Evolutionary conservation across 768 basidiomycete genomes (phyloP), one percentile per base, ranked within the genome.

Genomic region (Boletus pseudopeckii): DNA sequence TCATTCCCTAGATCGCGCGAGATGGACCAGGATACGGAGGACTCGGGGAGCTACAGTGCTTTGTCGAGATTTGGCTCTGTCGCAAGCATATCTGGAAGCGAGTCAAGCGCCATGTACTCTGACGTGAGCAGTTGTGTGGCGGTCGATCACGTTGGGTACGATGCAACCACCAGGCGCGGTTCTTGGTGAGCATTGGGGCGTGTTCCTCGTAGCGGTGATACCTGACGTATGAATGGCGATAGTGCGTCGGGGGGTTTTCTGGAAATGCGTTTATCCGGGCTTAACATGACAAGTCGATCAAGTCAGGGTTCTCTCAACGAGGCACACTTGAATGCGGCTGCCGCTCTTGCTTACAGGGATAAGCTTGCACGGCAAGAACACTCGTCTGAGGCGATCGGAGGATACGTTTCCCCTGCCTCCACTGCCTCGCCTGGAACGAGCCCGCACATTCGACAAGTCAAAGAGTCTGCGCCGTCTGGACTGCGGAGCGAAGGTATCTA

Each of bases 51-150:
- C 13, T 83, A 78, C 55, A 76, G 74, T 38, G 72, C 33, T 4
- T 33, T 76, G 8, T 76, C 83, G 32, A 72, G 84, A 56, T 86
- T 85, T 61, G 78, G 82, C 4, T 86, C 84, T 3, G 78, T 85
- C 53, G 78, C 78, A 5, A 84, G 83, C 9, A 68, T 83, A 37
- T 77, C 79, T 8, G 82, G 82, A 24, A 84, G 83, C 63, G 82
- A 85, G 11, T 73, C 83, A 0, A 84, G 82, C 11, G 74, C 74
- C 7, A 75, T 78, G 56, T 80, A 72, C 45, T 75, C 80, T 8
- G 79, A 81, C 5, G 71, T 76, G 42, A 69, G 72, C 55, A 73
- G 70, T 34, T 70, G 69, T 60, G 67, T 64, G 44, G 68, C 62
- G 11, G 65, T 56, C 37, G 69, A 70, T 50, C 72, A 66, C 45